Evolutionary conservation across 306 rosid species (phyloP), one percentile per base, ranked within the genome.

Genomic region (Benincasa hispida): DNA sequence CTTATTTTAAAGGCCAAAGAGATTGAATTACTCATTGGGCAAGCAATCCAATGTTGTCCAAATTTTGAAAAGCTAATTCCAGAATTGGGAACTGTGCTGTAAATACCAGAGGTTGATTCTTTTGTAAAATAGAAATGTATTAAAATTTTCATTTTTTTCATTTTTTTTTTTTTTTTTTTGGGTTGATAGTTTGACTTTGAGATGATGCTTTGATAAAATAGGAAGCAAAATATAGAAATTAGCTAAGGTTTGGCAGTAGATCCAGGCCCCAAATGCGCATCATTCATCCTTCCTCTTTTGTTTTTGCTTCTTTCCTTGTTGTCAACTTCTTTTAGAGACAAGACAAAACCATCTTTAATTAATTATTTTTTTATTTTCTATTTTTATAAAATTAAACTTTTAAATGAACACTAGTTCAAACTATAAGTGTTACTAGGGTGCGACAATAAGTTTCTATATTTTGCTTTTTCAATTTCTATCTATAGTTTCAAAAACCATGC

Each of bases 211-310:
- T 68, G 75, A 68, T 47, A 21, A 24, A 68, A 22, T 42, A 68
- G 5, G 75, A 68, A 68, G 75, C 75, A 68, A 68, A 39, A 68
- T 12, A 45, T 45, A 45, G 5, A 41, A 69, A 45, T 0, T 22
- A 68, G 21, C 55, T 21, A 2, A 53, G 82, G 56, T 85, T 86
- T 13, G 96, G 74, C 54, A 21, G 74, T 67, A 41, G 50, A 41
- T 67, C 4, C 1, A 41, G 74, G 12, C 54, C 22, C 19, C 18
- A 41, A 67, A 13, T 5, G 28, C 54, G 48, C 47, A 35, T 59
- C 8, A 57, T 53, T 24, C 27, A 2, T 53, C 24, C 11, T 55
- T 54, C 28, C 60, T 14, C 27, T 9, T 55, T 55, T 55, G 28
- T 8, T n/a, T n/a, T n/a, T n/a, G 9, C 60, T 10, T 45, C 27